Percentiles rank a stretch among this genome's conserved stretches.
Evolutionary conservation across 345 rosid species (phyloP).

Genomic region (Xanthoceras sorbifolium): DNA sequence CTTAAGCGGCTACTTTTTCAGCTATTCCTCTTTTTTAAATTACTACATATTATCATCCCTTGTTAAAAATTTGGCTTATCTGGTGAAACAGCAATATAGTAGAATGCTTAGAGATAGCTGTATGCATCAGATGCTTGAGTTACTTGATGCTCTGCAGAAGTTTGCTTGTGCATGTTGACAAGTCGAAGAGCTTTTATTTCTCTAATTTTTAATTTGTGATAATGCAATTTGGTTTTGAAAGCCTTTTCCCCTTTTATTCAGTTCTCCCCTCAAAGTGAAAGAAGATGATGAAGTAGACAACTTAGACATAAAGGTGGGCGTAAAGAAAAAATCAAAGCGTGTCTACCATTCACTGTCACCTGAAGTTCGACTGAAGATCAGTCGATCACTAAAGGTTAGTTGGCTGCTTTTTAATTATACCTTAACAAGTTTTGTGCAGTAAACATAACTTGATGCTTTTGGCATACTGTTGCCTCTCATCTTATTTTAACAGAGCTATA

Average conservation of each 20-base stretch:
- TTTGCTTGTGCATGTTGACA: constrained; percentile 3
- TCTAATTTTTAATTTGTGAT: not conserved
- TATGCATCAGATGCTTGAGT: not conserved
- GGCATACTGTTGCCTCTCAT: not conserved
- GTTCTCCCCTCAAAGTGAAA: constrained; percentile 75
- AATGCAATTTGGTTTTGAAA: not conserved
- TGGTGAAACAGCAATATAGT: not conserved
- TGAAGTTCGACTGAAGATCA: constrained; percentile 84
- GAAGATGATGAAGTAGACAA: constrained; percentile 87
- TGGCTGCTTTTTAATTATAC: constrained; percentile 26
- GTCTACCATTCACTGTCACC: constrained; percentile 70
- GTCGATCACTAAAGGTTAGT: constrained; percentile 75
- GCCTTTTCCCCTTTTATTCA: constrained; percentile 17
- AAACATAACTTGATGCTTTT: not conserved
- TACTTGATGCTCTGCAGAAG: not conserved
- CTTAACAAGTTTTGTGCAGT: not conserved
- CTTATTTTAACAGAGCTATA: not conserved
- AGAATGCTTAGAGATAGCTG: not conserved
- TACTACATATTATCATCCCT: not conserved
- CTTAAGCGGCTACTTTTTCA: not conserved
- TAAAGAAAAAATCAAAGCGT: constrained; percentile 65
- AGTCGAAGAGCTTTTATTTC: constrained; percentile 4
- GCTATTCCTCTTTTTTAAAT: not conserved
- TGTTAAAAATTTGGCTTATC: not conserved
- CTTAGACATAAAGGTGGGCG: constrained; percentile 60